Evolutionary conservation across 805 yeast species (phyloP), one percentile per base, ranked within the genome.

Genomic region (Lipomyces yamadae): DNA sequence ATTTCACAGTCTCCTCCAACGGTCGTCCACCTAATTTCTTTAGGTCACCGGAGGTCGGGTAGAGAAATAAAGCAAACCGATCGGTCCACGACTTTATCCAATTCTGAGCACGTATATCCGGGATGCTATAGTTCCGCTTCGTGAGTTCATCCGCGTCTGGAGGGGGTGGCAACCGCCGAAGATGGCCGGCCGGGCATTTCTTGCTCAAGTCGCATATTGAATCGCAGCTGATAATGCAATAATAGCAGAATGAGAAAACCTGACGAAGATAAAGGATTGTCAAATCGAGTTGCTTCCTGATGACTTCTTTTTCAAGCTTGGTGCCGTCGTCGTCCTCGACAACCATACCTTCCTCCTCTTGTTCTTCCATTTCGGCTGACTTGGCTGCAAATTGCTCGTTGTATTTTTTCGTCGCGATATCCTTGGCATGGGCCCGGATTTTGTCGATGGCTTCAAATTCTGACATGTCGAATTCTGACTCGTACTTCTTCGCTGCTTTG

Each of bases 61-160:
- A 60, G 53, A 69, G 45, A 18, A 65, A 58, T 18, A 69, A 42
- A 7, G 37, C 53, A 18, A 68, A 64, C 45, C 72, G 57, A 7
- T 62, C 70, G 32, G 66, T 50, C 71, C 71, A 68, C 4, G 71
- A 63, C 7, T 48, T 56, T 11, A 66, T 39, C 71, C 71, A 68
- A 45, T 67, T 60, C 63, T 62, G 63, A 6, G 57, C 54, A 15
- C 63, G 62, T 18, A 45, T 4, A 34, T 68, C 71, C 3, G 64
- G 64, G 7, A 15, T 11, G 18, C 10, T 11, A 32, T 58, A 66
- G 18, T 42, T 52, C 33, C 30, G 50, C 32, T 60, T 48, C 1
- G 50, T 32, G 4, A 39, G 58, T 39, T 60, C 63, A 18, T 53
- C 61, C 29, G 54, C 67, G 35, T 50, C 59, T 8, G 57, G 48